Evolutionary conservation across 1,284 basidiomycete species (phyloP), one percentile per base, ranked within the genome.

Genomic region (Melampsora americana): DNA sequence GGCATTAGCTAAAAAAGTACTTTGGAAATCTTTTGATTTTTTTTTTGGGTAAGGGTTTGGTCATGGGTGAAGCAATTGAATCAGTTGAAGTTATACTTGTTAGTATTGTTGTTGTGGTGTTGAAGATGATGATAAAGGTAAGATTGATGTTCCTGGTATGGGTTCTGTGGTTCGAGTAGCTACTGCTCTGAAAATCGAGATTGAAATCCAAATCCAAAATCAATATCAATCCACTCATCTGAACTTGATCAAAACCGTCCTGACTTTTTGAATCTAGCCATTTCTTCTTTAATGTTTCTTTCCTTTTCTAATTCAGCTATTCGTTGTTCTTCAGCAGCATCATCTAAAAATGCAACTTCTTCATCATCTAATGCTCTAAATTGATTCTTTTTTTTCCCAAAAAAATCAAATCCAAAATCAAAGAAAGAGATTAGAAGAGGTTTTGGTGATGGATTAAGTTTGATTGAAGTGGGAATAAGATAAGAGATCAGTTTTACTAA

Each of bases 351-450:
- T 16, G 72, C 72, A 1, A 74, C 72, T 60, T 74, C 72, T 28
- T 74, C 65, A 61, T 74, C 72, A 67, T 74, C 72, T 46, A 74
- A 50, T 28, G 72, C 72, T 53, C 72, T 59, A 35, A 74, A 74
- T 67, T 74, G 72, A 67, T 74, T 74, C 28, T 74, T 65, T 74
- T 28, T 56, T n/a, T n/a, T 2, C n/a, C 28, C 0, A 18, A 56
- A n/a, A 23, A 20, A 53, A 20, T 5, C 50, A 53, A 53, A 53
- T 5, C 3, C 53, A 56, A 56, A 28, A 56, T 23, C 53, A n/a
- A 56, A n/a, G 28, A n/a, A 56, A 4, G 4, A 23, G 14, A 12
- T 20, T n/a, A 56, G 18, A 23, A 23, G 53, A 56, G 28, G 4
- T 23, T n/a, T 56, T 56, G 18, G 4, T 14, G n/a, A 9, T n/a